Base-by-base conservation (phyloP, 352 stramenopile genomes). In the Phytophthora colocasiae region DNA sequence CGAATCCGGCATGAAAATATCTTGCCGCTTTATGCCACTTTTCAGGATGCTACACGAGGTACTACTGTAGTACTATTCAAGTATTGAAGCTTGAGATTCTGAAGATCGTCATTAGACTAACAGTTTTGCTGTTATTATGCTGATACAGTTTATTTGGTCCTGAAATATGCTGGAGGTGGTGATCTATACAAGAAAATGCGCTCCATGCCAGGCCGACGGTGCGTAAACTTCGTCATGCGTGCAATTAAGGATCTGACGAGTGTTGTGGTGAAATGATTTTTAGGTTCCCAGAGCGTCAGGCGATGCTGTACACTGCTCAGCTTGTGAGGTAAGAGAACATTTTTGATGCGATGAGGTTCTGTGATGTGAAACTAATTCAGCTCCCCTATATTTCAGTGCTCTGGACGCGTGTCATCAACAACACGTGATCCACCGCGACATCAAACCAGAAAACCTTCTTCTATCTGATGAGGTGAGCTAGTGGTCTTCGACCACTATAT, bases 381-480 rank as follows among this genome's bases (percentile, higher is more conserved):
- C 12, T 36, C n/a, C 2, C 58, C 27, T 41, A 1, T 34, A 4
- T 24, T 34, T 15, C 57, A 88, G 75, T 41, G 77, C 77, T 14
- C 63, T 95, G 31, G 80, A 91, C 40, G 75, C 79, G 22, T 95
- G 85, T 45, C 87, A 95, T 63, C 56, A 90, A 24, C 85, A 95
- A 57, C 86, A 92, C 54, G 85, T 95, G 12, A 91, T 98, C 46
- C 96, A 98, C 58, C 81, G 96, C 12, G 96, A 99, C 58, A 98
- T 99, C 52, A 99, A 99, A 70, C 96, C 96, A 1, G 96, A 99
- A 57, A 99, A 99, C 62, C 74, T 99, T 49, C 78, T 99, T 44
- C 66, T 96, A 19, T 88, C 84, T 19, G 72, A 89, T 3, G 80
- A 91, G 38, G 81, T 90, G 59, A 40, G 60, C 9, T 15, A 53